Base-by-base conservation (phyloP, 495 filamentous ascomycete species). In the Niebla homalea region DNA sequence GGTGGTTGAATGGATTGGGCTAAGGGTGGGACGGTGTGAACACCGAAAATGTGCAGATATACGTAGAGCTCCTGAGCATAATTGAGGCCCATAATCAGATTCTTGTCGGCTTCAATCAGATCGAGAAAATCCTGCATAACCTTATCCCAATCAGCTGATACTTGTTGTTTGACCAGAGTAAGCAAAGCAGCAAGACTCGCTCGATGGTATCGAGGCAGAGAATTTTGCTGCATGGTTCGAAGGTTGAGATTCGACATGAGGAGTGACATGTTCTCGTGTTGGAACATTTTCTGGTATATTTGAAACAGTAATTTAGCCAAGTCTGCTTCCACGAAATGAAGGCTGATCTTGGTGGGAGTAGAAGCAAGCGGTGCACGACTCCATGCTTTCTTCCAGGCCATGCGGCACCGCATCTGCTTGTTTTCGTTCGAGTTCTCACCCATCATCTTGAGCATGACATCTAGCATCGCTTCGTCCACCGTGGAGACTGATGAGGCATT, bases 281-380 rank as follows among this genome's bases (percentile, higher is more conserved):
- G 32, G 50, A 74, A 74, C 71, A 74, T 73, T 36, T 61, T 57
- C 26, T 55, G 49, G 51, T 73, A 72, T 26, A 71, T 25, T 21
- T 55, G 43, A 45, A 60, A 65, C 10, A 73, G 49, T 16, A 70
- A 46, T 36, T 52, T 36, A 36, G 68, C 64, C 10, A 73, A 59
- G 21, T 63, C 62, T 5, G 42, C 16, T 16, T 53, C 50, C 16
- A 66, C 59, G 36, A 66, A 57, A 3, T 39, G 26, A 19, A 52
- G 36, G 29, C 29, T 32, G 38, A 45, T 53, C 26, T 52, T 42
- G 50, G 50, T 36, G 40, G 51, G 43, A 19, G 56, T 49, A 19
- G 57, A 46, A 39, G 32, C 32, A 50, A n/a, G 36, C 40, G 36
- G 19, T 35, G 43, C 35, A 36, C 35, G 16, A 20, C 48, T 35